These are phyloP conservation scores for Rosa rugosa DNA, from an alignment of 306 rosid genomes.

Conservation along the genomic window DNA sequence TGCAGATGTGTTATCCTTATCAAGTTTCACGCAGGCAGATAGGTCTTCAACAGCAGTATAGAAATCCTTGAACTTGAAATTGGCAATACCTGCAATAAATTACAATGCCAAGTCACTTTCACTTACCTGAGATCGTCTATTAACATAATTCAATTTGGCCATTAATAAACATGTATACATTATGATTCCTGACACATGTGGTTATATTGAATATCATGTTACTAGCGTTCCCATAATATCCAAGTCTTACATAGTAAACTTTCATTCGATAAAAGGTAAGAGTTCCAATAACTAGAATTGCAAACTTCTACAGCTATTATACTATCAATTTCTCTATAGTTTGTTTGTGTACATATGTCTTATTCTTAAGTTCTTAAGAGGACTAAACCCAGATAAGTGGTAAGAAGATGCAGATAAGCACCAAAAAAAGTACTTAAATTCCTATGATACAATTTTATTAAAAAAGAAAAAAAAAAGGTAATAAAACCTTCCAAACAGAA, in stretches of 20 bases:
- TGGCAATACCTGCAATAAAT: slow-evolving; percentile 63
- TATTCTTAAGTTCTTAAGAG: not conserved
- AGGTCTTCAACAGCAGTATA: slow-evolving; percentile 70
- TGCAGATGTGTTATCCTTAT: slow-evolving; percentile 72
- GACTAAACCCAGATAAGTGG: not conserved
- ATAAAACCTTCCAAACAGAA: not conserved
- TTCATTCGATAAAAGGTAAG: not conserved
- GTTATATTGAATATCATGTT: not conserved
- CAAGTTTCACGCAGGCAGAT: slow-evolving; percentile 68
- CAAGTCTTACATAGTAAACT: not conserved
- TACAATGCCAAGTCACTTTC: slow-evolving; percentile 3
- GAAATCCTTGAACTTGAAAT: slow-evolving; percentile 84
- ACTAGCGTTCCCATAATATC: not conserved
- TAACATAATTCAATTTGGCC: not conserved
- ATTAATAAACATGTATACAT: not conserved
- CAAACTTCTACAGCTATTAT: not conserved
- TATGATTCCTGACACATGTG: not conserved
- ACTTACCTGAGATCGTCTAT: not conserved
- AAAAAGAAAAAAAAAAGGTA: not conserved
- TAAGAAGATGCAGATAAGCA: not conserved
- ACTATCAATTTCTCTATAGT: slow-evolving; percentile 7
- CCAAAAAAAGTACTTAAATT: not conserved
- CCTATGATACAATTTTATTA: not conserved
- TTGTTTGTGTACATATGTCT: not conserved
- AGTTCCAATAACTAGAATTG: not conserved